phyloP scores from a whole-genome alignment of 2,329 filamentous ascomycete genomes.

The Venturiaceae sp. region DNA sequence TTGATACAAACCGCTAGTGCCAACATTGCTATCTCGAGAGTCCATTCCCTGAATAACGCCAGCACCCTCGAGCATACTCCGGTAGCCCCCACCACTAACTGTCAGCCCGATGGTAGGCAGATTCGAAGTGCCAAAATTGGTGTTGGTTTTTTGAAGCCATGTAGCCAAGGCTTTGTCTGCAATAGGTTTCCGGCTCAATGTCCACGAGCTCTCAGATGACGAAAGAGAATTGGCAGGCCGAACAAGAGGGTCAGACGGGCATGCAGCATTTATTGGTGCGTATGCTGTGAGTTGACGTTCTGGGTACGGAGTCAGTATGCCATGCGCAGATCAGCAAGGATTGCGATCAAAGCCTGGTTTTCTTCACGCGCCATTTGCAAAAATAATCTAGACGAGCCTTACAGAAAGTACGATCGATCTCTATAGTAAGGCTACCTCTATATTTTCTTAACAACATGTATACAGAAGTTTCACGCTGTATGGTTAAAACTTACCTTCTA shows the following conservation, averaged over 20 bases:
- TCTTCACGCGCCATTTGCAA: too few species aligned
- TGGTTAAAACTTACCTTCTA: too few species aligned
- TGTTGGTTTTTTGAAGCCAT: neutral
- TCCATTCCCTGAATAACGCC: conserved; percentile 36
- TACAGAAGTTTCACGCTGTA: neutral
- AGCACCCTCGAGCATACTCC: conserved; percentile 27
- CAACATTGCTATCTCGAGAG: conserved; percentile 27
- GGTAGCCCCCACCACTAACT: conserved; percentile 32
- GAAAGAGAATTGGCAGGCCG: neutral
- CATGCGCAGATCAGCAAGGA: too few species aligned
- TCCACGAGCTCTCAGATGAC: neutral
- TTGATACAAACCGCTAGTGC: conserved; percentile 34
- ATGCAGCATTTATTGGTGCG: neutral
- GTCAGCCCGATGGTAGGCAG: conserved; percentile 32
- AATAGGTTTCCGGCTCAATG: neutral
- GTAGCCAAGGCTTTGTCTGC: neutral
- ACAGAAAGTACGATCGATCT: too few species aligned
- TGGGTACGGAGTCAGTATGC: neutral
- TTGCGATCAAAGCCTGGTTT: too few species aligned
- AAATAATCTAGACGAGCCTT: too few species aligned
- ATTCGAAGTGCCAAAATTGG: conserved; percentile 21
- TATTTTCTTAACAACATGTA: neutral
- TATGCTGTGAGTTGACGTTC: neutral
- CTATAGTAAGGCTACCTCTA: too few species aligned
- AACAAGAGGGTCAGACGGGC: neutral